phyloP scores from a whole-genome alignment of 768 basidiomycete genomes.

The Leccinum fibrillosum region DNA sequence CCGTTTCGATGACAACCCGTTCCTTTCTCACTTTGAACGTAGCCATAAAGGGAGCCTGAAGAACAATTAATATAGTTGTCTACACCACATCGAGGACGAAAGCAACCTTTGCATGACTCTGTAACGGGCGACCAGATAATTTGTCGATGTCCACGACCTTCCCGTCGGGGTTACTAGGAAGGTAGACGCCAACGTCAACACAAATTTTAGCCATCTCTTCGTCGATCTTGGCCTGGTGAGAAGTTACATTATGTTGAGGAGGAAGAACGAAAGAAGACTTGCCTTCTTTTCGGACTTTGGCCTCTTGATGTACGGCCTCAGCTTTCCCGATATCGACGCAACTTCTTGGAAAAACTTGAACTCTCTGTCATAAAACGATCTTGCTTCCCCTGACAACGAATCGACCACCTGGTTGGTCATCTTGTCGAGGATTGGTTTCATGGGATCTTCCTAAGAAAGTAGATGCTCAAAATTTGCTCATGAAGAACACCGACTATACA shows the following conservation, averaged over 20 bases:
- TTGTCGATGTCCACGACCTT: conserved; percentile 96
- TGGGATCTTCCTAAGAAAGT: conserved; percentile 73
- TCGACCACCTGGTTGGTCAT: conserved; percentile 79
- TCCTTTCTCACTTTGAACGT: conserved; percentile 98
- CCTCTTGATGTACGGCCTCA: conserved; percentile 95
- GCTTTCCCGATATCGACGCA: conserved; percentile 95
- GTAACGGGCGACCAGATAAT: conserved; percentile 91
- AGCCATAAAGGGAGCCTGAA: conserved; percentile 98
- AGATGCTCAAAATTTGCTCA: not conserved
- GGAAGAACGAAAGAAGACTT: not conserved
- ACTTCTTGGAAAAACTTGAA: conserved; percentile 96
- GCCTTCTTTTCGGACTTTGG: conserved; percentile 97
- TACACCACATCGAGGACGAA: not conserved
- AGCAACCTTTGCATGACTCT: conserved; percentile 92
- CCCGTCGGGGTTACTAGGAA: conserved; percentile 97
- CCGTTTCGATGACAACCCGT: conserved; percentile 56
- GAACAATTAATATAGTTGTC: conserved; percentile 1
- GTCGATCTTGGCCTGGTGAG: conserved; percentile 87
- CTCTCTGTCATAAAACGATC: conserved; percentile 89
- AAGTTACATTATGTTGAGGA: not conserved
- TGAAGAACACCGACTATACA: conserved; percentile 21
- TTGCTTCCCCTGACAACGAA: conserved; percentile 85
- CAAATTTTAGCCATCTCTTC: conserved; percentile 97
- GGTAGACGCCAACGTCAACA: conserved; percentile 93
- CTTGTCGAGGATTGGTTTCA: conserved; percentile 92